Evolutionary conservation across 2,329 filamentous ascomycete genomes (phyloP), one percentile per base, ranked within the genome.

Genomic region (Claviceps fusiformis): DNA sequence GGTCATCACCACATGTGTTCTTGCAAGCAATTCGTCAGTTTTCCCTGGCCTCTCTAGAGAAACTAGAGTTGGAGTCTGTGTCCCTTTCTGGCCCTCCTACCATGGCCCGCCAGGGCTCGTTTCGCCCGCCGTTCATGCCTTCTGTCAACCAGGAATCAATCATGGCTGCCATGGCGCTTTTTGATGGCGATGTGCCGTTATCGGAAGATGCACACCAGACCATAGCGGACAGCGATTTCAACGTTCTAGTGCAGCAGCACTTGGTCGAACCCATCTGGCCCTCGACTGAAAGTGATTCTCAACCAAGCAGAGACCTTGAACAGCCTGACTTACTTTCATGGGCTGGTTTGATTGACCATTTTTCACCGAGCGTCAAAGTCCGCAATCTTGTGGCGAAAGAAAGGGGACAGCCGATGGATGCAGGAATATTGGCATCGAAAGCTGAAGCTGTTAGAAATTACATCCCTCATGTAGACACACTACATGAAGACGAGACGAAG

Each of bases 11-110:
- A 0, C 71, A 48, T n/a, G 76, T 45, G 72, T 81, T 1, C 71
- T 62, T 75, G 37, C 69, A 73, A 11, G 73, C 83, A 53, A 68
- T 83, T 56, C 68, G 69, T 2, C 64, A 67, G 5, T 77, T 83
- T 65, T 71, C 74, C 24, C 63, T 68, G 5, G 64, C 67, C 8
- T 71, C 66, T 2, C 66, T 87, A 13, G 71, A 77, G 58, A 75
- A 73, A 24, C 64, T 88, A 17, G 75, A 75, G 9, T 68, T 88
- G 2, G 76, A 86, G 60, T 83, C 82, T 0, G 80, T 87, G 0
- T 88, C 85, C 7, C 67, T 87, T 44, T 81, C 78, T 15, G 77
- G 77, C 0, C 69, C 72, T 39, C 67, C 72, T 2, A 65, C 66
- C 10, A 35, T 49, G 31, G 9, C 15, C 10, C 4, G 1, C 7